Evolutionary conservation across 768 basidiomycete genomes (phyloP).

Genomic region (Leccinum barrowsii): DNA sequence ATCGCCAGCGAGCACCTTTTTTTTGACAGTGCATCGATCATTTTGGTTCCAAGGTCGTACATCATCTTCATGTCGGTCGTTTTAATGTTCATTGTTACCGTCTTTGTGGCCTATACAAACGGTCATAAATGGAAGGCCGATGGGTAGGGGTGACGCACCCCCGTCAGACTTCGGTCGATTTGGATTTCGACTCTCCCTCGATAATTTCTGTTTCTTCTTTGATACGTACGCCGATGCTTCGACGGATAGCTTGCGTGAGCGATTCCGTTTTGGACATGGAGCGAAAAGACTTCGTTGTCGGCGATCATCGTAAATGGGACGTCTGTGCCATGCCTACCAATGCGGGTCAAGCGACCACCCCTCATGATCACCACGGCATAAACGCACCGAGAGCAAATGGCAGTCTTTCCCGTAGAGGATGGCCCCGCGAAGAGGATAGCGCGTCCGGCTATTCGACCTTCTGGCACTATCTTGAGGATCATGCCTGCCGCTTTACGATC

Average conservation of each 20-base stretch:
- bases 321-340: constrained; percentile 86
- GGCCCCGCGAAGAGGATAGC: constrained; percentile 98
- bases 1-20: constrained; percentile 94
- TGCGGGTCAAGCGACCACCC: not conserved
- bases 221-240: constrained; percentile 95
- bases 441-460: constrained; percentile 91
- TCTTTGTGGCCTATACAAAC: constrained; percentile 75
- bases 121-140: not conserved
- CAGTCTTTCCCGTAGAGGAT: constrained; percentile 96
- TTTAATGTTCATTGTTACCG: constrained; percentile 83
- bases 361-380: not conserved
- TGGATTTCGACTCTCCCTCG: constrained; percentile 99
- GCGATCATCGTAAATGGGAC: constrained; percentile 99
- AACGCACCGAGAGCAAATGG: constrained; percentile 80
- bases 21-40: constrained; percentile 97
- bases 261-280: constrained; percentile 99
- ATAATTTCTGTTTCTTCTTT: constrained; percentile 98
- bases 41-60: constrained; percentile 97
- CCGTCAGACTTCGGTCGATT: constrained; percentile 94
- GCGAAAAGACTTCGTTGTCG: constrained; percentile 95
- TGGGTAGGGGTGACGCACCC: constrained; percentile 48
- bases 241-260: constrained; percentile 91
- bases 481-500: constrained; percentile 97
- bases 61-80: constrained; percentile 99
- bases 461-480: constrained; percentile 97